phyloP scores from a whole-genome alignment of 768 basidiomycete species.

The Psilocybe cubensis region DNA sequence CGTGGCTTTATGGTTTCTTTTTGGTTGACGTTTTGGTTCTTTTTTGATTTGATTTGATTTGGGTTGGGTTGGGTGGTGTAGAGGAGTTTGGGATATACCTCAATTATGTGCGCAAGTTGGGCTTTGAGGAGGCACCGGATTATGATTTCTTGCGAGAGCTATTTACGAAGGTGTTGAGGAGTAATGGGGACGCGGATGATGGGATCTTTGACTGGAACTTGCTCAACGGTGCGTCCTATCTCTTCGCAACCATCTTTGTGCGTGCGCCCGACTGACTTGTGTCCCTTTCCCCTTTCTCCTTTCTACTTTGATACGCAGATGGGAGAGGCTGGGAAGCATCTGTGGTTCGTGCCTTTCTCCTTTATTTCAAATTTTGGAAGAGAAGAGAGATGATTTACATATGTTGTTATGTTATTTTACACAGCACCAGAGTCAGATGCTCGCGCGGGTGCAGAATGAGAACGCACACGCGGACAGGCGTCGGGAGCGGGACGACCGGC shows the following conservation, averaged over 20 bases:
- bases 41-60: not conserved
- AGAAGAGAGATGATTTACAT: not conserved
- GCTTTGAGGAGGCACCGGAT: slow-evolving; percentile 98
- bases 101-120: slow-evolving; percentile 98
- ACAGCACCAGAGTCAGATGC: slow-evolving; percentile 66
- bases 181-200: slow-evolving; percentile 89
- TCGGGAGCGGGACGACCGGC: slow-evolving; percentile 68
- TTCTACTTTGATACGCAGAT: slow-evolving; percentile 45
- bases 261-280: not conserved
- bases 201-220: slow-evolving; percentile 96
- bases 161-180: slow-evolving; percentile 93
- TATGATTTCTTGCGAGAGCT: slow-evolving; percentile 97
- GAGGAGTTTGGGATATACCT: slow-evolving; percentile 99
- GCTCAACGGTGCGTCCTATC: slow-evolving; percentile 64
- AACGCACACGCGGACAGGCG: slow-evolving; percentile 56
- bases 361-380: slow-evolving; percentile 5
- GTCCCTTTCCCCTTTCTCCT: slow-evolving; percentile 1
- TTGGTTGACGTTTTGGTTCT: not conserved
- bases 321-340: slow-evolving; percentile 95
- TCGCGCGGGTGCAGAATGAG: slow-evolving; percentile 64
- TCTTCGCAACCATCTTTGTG: too few relatives aligned
- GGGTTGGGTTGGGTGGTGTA: too few relatives aligned
- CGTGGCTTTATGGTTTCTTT: too few relatives aligned
- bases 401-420: not conserved
- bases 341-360: slow-evolving; percentile 49